Evolutionary conservation across 2,329 filamentous ascomycete genomes (phyloP), one percentile per base, ranked within the genome.

Genomic region (Trichophyton mentagrophytes): DNA sequence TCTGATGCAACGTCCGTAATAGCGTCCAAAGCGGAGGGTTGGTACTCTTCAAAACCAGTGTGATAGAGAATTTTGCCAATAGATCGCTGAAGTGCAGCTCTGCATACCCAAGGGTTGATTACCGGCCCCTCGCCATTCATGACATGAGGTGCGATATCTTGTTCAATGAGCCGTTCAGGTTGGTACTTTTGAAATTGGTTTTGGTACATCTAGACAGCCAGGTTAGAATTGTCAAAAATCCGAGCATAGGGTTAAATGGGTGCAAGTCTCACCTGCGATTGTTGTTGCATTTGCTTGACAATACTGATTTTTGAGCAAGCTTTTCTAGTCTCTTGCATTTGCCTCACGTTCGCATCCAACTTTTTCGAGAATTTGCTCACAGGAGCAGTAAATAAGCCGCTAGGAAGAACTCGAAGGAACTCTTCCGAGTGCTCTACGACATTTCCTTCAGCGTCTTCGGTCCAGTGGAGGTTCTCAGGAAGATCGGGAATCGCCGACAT

Each of bases 251-350:
- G 36, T 1, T 53, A 61, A 33, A 5, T 40, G 57, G 6, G 13
- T 8, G 58, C 5, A 44, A 33, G 57, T 69, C 78, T 70, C 82
- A 90, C 89, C 82, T 96, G 93, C 58, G 90, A 89, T 73, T 99
- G 93, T 60, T 97, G 84, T 75, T 99, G 93, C 93, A 99, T 99
- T 76, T 99, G 93, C 77, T 97, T 99, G 71, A 99, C 93, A 64
- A 99, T 90, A 57, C 89, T 87, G 71, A 99, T 96, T 76, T 97
- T 99, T 9, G 90, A 90, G 68, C 90, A 95, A 33, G 99, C 82
- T 71, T 96, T 97, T 66, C 93, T 83, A 0, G 93, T 99, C 69
- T 97, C 92, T 72, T 99, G 93, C 81, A 99, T 91, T 70, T 96
- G 91, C 63, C 85, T 84, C 74, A 97, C 89, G 67, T 99, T 99